A percentile compares a stretch with the other conserved stretches of the same genome.
Evolutionary conservation across 108 stramenopile species (phyloP).

Genomic region (Bacterosira constricta): DNA sequence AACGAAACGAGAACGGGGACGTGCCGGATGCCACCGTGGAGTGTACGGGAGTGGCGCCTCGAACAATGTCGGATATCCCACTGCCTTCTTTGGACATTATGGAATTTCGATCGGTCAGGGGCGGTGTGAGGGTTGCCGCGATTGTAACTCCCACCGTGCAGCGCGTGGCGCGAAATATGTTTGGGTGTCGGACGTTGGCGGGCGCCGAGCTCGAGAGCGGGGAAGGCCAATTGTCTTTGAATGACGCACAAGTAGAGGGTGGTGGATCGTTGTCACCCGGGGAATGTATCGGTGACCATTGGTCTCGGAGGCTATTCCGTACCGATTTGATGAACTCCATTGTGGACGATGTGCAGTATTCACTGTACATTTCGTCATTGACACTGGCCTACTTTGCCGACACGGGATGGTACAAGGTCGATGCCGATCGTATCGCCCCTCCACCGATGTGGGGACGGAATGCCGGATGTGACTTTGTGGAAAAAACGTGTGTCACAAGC

Average conservation of each 20-base stretch:
- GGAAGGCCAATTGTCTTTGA: slow-evolving; percentile 25
- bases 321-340: slow-evolving; percentile 84
- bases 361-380: slow-evolving; percentile 67
- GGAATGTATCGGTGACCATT: slow-evolving; percentile 82
- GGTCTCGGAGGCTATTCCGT: slow-evolving; percentile 76
- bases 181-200: slow-evolving; percentile 71
- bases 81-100: slow-evolving; percentile 73
- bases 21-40: slow-evolving; percentile 55
- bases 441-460: slow-evolving; percentile 78
- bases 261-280: slow-evolving; percentile 26
- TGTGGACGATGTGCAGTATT: slow-evolving; percentile 64
- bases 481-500: slow-evolving; percentile 62
- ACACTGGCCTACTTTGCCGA: slow-evolving; percentile 86
- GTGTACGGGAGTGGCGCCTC: slow-evolving; percentile 50
- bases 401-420: slow-evolving; percentile 87
- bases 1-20: slow-evolving; percentile 59
- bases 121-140: slow-evolving; percentile 78
- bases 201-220: slow-evolving; percentile 83
- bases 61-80: slow-evolving; percentile 50
- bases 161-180: slow-evolving; percentile 81
- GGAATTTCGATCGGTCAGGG: slow-evolving; percentile 65
- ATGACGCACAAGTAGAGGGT: slow-evolving; percentile 21
- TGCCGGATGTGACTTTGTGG: slow-evolving; percentile 81
- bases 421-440: slow-evolving; percentile 59
- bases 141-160: slow-evolving; percentile 78